Conservation (phyloP, 179 eudicot genomes). For the Patellifolia procumbens region DNA sequence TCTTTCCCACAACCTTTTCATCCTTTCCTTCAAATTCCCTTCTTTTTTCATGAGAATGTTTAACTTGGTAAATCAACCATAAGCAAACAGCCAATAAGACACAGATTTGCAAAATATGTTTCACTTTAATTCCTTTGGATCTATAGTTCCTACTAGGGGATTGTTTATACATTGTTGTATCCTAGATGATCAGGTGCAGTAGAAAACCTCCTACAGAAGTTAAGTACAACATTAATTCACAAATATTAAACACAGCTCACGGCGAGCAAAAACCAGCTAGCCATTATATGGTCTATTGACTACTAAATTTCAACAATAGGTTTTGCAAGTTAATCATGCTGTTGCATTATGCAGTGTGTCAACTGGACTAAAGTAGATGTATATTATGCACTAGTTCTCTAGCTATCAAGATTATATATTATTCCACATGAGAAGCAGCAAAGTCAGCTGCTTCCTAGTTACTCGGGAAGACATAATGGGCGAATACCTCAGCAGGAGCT, state of each 20-base stretch:
- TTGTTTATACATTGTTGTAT: constrained; percentile 58
- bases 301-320: background rate
- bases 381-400: background rate
- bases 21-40: constrained; percentile 56
- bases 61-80: constrained; percentile 92
- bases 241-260: background rate
- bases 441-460: background rate
- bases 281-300: background rate
- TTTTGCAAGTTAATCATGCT: background rate
- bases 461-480: background rate
- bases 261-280: constrained; percentile 8
- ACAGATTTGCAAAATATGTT: constrained; percentile 69
- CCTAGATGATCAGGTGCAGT: background rate
- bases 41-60: constrained; percentile 80
- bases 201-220: constrained; percentile 23
- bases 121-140: constrained; percentile 67
- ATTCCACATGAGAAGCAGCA: background rate
- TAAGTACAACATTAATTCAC: background rate
- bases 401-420: background rate
- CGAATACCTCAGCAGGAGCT: background rate
- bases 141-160: constrained; percentile 69
- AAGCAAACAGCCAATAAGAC: constrained; percentile 77
- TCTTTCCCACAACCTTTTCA: constrained; percentile 34
- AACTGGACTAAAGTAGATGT: background rate
- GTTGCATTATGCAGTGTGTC: background rate